Evolutionary conservation across 1,284 basidiomycete genomes (phyloP).

Genomic region (Tremellales sp.): DNA sequence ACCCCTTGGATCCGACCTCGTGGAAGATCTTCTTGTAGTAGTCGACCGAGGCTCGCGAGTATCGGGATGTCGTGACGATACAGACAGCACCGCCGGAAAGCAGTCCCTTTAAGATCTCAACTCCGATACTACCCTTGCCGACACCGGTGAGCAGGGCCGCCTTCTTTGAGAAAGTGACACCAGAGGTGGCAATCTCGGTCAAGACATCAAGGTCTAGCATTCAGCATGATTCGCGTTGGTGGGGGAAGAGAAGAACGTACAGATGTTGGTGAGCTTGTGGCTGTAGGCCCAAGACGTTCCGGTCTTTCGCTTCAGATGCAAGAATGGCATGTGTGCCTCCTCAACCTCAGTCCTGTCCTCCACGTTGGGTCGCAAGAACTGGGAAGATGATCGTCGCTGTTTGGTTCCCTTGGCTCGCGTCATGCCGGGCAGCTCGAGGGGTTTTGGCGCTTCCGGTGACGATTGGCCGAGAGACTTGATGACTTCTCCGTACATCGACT

Average conservation of each 20-base stretch:
- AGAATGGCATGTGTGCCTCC: constrained; percentile 85
- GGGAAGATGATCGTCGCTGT: constrained; percentile 77
- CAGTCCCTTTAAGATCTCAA: constrained; percentile 94
- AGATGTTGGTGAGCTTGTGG: constrained; percentile 90
- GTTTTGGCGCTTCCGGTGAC: constrained; percentile 50
- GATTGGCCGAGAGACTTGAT: constrained; percentile 66
- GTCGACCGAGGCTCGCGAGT: constrained; percentile 88
- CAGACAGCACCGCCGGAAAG: constrained; percentile 94
- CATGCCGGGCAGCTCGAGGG: constrained; percentile 20
- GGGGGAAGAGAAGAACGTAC: constrained; percentile 51
- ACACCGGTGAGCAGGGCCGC: constrained; percentile 97
- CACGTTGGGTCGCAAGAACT: constrained; percentile 85
- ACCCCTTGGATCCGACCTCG: constrained; percentile 87
- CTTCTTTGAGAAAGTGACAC: constrained; percentile 97
- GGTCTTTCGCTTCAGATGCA: constrained; percentile 97
- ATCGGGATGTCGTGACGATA: constrained; percentile 94
- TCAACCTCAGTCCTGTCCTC: constrained; percentile 68
- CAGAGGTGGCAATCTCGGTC: constrained; percentile 95
- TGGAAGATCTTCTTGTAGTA: constrained; percentile 99
- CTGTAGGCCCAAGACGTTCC: constrained; percentile 94
- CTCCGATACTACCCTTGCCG: constrained; percentile 94
- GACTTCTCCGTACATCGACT: constrained; percentile 92
- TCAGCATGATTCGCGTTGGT: constrained; percentile 58
- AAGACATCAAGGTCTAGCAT: constrained; percentile 77
- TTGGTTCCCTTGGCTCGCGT: constrained; percentile 36